phyloP scores from a whole-genome alignment of 768 basidiomycete species.

The Russula griseocarnosa region DNA sequence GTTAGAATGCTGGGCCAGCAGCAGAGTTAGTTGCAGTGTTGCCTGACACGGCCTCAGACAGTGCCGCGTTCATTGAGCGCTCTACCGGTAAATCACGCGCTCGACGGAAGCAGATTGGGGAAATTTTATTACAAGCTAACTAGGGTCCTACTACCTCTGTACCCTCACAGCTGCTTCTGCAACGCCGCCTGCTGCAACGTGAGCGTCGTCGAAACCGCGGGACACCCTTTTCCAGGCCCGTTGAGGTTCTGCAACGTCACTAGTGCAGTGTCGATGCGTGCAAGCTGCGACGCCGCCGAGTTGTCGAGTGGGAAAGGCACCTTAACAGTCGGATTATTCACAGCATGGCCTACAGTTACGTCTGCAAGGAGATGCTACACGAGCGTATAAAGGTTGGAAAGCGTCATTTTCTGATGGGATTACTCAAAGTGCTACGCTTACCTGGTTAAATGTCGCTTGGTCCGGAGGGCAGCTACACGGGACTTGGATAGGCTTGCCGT shows the following conservation, averaged over 20 bases:
- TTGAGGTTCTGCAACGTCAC: conserved; percentile 72
- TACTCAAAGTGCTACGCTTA: background rate
- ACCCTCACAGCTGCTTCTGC: conserved; percentile 10
- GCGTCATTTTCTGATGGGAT: background rate
- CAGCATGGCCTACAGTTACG: conserved; percentile 36
- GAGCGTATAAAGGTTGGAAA: too few species aligned
- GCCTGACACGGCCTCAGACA: too few species aligned
- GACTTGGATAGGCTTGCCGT: conserved; percentile 39
- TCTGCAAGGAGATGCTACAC: conserved; percentile 11
- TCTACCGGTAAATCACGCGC: too few species aligned
- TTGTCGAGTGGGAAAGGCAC: conserved; percentile 62
- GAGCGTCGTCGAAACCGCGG: conserved; percentile 57
- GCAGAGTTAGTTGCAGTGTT: background rate
- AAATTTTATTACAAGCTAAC: too few species aligned
- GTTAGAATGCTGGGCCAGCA: background rate
- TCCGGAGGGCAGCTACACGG: conserved; percentile 43
- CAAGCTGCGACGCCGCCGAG: conserved; percentile 47
- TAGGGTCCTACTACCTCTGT: background rate
- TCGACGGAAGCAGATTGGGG: too few species aligned
- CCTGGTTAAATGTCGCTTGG: conserved; percentile 36
- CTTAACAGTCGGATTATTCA: conserved; percentile 58
- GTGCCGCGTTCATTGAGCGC: too few species aligned
- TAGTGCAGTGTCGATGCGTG: conserved; percentile 55
- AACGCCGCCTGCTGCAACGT: conserved; percentile 30
- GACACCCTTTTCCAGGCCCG: conserved; percentile 66